Conservation (phyloP, 768 basidiomycete species). For the Piloderma croceum region DNA sequence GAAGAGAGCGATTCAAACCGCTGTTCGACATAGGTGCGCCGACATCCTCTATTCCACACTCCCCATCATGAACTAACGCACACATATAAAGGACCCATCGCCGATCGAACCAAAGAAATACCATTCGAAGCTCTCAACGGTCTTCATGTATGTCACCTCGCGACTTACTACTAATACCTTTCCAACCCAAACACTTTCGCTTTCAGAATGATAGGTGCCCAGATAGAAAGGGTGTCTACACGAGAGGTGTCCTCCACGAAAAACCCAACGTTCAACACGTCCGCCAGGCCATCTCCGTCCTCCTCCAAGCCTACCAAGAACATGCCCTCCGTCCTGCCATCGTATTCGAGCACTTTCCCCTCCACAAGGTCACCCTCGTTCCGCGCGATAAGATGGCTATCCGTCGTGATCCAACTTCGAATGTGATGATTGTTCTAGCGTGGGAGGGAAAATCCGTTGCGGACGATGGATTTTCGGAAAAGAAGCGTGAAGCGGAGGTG, state of each 20-base stretch:
- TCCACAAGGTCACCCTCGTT: conserved; percentile 30
- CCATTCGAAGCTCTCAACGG: conserved; percentile 43
- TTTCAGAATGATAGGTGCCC: conserved; percentile 31
- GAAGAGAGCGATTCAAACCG: conserved; percentile 35
- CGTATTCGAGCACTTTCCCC: conserved; percentile 42
- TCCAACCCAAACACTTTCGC: background rate
- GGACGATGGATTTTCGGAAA: too few relatives aligned
- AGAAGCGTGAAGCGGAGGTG: too few relatives aligned
- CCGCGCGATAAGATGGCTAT: conserved; percentile 29
- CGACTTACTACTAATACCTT: too few relatives aligned
- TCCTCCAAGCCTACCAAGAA: too few relatives aligned
- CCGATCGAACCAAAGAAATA: conserved; percentile 36
- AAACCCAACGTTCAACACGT: conserved; percentile 24
- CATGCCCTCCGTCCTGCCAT: too few relatives aligned
- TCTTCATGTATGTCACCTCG: conserved; percentile 34
- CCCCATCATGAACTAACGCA: too few relatives aligned
- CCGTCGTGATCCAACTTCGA: conserved; percentile 31
- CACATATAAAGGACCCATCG: conserved; percentile 35
- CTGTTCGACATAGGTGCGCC: conserved; percentile 42
- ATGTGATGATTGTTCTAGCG: conserved; percentile 27
- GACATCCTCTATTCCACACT: too few relatives aligned
- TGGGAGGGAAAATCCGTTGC: too few relatives aligned
- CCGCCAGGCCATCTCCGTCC: too few relatives aligned
- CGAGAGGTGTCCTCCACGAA: conserved; percentile 36
- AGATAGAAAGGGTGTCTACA: conserved; percentile 36